A percentile compares a stretch with the other conserved stretches of the same genome.
phyloP scores from a whole-genome alignment of 2,329 filamentous ascomycete genomes.

The Rhexocercosporidium sp. region DNA sequence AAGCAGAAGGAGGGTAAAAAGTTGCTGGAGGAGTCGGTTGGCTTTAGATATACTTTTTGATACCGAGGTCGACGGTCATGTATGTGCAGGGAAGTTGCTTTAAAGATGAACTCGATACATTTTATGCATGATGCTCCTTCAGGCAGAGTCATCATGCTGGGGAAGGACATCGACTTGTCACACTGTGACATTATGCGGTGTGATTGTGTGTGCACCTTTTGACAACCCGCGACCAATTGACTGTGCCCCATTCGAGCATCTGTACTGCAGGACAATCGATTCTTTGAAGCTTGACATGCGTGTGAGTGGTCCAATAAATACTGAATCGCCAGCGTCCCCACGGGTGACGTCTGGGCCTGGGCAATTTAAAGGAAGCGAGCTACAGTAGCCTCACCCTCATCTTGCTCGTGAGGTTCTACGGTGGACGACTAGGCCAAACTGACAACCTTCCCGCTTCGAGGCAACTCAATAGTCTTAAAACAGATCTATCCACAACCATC shows the following conservation, averaged over 20 bases:
- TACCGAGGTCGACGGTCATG: conserved; percentile 3
- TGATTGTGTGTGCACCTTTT: background rate
- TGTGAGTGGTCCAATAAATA: background rate
- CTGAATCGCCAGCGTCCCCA: background rate
- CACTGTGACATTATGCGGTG: background rate
- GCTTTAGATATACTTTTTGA: conserved; percentile 41
- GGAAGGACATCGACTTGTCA: background rate
- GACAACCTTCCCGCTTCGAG: conserved; percentile 10
- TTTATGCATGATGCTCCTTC: conserved; percentile 22
- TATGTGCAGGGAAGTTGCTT: conserved; percentile 6
- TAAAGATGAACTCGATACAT: conserved; percentile 21
- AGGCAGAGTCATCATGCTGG: conserved; percentile 7
- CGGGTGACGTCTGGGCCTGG: conserved; percentile 6
- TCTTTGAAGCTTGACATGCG: background rate
- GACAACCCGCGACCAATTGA: background rate
- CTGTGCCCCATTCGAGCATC: background rate
- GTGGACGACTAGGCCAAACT: conserved; percentile 6
- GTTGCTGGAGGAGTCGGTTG: conserved; percentile 51
- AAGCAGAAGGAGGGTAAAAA: conserved; percentile 52
- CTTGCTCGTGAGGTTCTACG: conserved; percentile 10
- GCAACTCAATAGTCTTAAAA: conserved; percentile 13
- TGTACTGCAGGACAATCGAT: background rate
- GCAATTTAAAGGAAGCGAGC: conserved; percentile 5
- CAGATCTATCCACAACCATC: conserved; percentile 13
- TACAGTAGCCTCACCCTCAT: background rate